A percentile compares a stretch with the other conserved stretches of the same genome.
Conservation (phyloP, 2,329 filamentous ascomycete species). For the Ophiocordyceps camponoti-rufipedis region DNA sequence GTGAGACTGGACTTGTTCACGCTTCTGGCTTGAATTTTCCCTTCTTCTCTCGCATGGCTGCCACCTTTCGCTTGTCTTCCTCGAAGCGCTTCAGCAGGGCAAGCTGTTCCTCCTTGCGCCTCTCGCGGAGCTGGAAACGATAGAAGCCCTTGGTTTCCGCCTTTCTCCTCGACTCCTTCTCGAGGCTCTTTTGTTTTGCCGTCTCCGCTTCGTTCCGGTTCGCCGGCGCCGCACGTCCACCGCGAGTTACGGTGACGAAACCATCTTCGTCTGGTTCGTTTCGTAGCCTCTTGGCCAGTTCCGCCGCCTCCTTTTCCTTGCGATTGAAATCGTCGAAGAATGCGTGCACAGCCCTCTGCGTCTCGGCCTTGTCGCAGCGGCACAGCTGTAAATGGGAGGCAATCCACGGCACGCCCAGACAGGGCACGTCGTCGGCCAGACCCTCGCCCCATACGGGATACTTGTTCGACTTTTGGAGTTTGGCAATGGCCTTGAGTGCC, state of each 20-base stretch:
- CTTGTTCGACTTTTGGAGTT: conserved; percentile 38
- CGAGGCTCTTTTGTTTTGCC: conserved; percentile 37
- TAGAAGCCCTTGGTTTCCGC: conserved; percentile 58
- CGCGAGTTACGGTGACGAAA: conserved; percentile 78
- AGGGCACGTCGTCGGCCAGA: conserved; percentile 33
- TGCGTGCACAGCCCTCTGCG: conserved; percentile 62
- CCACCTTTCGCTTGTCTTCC: conserved; percentile 54
- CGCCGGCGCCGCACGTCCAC: conserved; percentile 57
- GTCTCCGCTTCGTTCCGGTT: conserved; percentile 52
- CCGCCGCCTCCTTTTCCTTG: conserved; percentile 46
- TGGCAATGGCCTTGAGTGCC: conserved; percentile 56
- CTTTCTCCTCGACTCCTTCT: conserved; percentile 44
- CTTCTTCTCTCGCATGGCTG: conserved; percentile 50
- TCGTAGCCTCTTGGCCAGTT: conserved; percentile 44
- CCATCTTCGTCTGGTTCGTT: conserved; percentile 86
- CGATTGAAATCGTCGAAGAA: conserved; percentile 72
- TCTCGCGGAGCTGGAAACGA: conserved; percentile 64
- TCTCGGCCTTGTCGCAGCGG: conserved; percentile 46
- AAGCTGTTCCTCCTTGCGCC: conserved; percentile 55
- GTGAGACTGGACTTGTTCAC: conserved; percentile 7
- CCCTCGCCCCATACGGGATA: conserved; percentile 52
- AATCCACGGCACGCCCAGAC: conserved; percentile 37
- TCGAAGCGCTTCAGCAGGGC: conserved; percentile 55
- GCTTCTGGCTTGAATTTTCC: conserved; percentile 39
- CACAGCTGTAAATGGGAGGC: conserved; percentile 52